These are phyloP conservation scores for Yarrowia keelungensis DNA, from an alignment of 805 yeast genomes.

Conservation along the genomic window DNA sequence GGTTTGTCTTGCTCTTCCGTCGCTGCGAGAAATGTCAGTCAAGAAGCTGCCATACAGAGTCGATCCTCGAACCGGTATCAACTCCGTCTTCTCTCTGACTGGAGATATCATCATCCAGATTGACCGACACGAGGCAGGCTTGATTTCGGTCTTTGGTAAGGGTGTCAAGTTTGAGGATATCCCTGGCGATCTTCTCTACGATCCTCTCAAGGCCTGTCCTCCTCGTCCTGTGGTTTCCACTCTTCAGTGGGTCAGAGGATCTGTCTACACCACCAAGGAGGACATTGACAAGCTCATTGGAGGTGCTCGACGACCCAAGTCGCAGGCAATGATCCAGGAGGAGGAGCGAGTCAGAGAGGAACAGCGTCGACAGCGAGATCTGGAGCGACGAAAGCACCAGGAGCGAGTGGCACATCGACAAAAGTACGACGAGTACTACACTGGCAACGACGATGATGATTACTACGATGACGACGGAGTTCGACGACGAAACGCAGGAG, in stretches of 20 bases:
- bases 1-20: conserved; percentile 60
- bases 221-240: conserved; percentile 81
- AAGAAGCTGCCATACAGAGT: conserved; percentile 56
- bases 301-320: conserved; percentile 73
- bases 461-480: conserved; percentile 33
- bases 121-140: conserved; percentile 60
- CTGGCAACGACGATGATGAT: conserved; percentile 1
- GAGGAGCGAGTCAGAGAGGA: conserved; percentile 45
- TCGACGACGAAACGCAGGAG: conserved; percentile 47
- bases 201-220: conserved; percentile 71
- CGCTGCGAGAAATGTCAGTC: conserved; percentile 64
- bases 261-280: conserved; percentile 62
- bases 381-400: conserved; percentile 17
- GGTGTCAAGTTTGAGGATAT: conserved; percentile 49
- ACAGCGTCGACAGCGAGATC: conserved; percentile 43
- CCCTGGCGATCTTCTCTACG: conserved; percentile 66
- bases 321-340: conserved; percentile 53
- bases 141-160: conserved; percentile 59
- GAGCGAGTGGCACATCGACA: conserved; percentile 2
- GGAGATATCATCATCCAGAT: conserved; percentile 60
- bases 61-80: conserved; percentile 53
- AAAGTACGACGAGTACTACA: conserved; percentile 24
- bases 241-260: conserved; percentile 85
- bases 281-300: conserved; percentile 73
- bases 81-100: conserved; percentile 54